Percentiles rank a stretch among this genome's conserved stretches.
Conservation (phyloP, 768 basidiomycete species). For the Trametes coccinea region DNA sequence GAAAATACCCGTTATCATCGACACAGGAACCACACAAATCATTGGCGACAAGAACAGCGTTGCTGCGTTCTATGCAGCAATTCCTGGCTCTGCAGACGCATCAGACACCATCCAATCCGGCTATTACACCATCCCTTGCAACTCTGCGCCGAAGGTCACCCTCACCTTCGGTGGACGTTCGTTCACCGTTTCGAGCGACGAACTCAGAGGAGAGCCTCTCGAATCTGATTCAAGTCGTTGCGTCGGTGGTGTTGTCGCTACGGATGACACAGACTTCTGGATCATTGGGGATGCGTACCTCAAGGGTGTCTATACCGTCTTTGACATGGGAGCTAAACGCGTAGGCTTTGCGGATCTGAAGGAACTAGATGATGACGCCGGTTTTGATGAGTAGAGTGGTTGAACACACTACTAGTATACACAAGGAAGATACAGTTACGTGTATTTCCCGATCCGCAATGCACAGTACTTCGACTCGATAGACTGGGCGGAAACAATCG, state of each 20-base stretch:
- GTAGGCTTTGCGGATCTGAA: slow-evolving; percentile 24
- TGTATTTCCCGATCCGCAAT: background rate
- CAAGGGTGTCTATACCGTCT: slow-evolving; percentile 43
- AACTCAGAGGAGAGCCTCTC: slow-evolving; percentile 46
- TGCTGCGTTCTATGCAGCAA: slow-evolving; percentile 30
- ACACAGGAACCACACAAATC: slow-evolving; percentile 40
- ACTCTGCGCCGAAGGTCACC: slow-evolving; percentile 31
- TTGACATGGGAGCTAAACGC: slow-evolving; percentile 14
- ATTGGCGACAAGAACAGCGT: slow-evolving; percentile 30
- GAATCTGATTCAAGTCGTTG: slow-evolving; percentile 35
- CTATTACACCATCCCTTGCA: slow-evolving; percentile 43
- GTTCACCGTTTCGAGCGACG: slow-evolving; percentile 38
- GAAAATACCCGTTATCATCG: slow-evolving; percentile 34
- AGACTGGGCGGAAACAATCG: too few relatives aligned
- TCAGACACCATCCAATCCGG: slow-evolving; percentile 31
- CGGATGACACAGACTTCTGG: slow-evolving; percentile 29
- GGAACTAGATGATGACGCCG: background rate
- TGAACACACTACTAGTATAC: background rate
- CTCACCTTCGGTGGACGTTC: slow-evolving; percentile 41
- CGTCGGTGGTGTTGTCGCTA: slow-evolving; percentile 37
- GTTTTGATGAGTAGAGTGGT: background rate
- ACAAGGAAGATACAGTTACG: background rate
- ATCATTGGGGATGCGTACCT: slow-evolving; percentile 44
- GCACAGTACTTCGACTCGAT: too few relatives aligned
- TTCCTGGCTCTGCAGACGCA: slow-evolving; percentile 33